Percentiles rank a stretch among this genome's conserved stretches.
These are phyloP conservation scores for Pestalotiopsis sp. DNA, from an alignment of 2,329 filamentous ascomycete genomes.

Conservation along the genomic window DNA sequence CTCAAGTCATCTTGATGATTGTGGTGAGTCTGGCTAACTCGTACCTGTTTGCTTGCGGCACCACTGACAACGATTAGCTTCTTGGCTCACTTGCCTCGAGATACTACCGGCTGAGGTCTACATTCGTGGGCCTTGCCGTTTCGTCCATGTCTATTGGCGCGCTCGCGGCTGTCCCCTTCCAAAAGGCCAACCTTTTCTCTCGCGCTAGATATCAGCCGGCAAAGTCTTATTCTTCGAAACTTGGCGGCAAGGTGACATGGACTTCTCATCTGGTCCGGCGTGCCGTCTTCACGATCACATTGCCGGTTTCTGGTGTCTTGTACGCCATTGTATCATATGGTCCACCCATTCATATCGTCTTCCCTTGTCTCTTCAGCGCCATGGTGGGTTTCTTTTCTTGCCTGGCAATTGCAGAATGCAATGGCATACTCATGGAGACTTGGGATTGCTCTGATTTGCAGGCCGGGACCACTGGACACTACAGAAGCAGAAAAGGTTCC, in stretches of 20 bases:
- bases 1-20: conserved; percentile 73
- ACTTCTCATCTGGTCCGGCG: conserved; percentile 73
- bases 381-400: conserved; percentile 72
- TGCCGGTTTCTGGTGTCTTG: conserved; percentile 68
- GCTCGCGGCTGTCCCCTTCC: conserved; percentile 70
- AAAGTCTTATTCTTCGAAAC: conserved; percentile 68
- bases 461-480: conserved; percentile 66
- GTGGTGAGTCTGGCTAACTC: conserved; percentile 38
- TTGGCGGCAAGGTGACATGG: conserved; percentile 66
- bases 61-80: conserved; percentile 38
- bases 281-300: conserved; percentile 65
- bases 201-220: conserved; percentile 61
- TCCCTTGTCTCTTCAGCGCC: conserved; percentile 68
- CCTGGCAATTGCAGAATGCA: conserved; percentile 75
- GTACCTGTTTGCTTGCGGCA: not conserved
- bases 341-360: conserved; percentile 58
- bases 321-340: conserved; percentile 71
- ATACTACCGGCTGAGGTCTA: conserved; percentile 65
- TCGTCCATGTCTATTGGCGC: conserved; percentile 70
- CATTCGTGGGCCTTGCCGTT: conserved; percentile 68
- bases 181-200: conserved; percentile 71
- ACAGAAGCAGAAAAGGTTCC: conserved; percentile 42
- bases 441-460: conserved; percentile 82
- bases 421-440: conserved; percentile 78
- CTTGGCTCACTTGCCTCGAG: conserved; percentile 73